Percentiles rank a stretch among this genome's conserved stretches.
Conservation (phyloP, 148 eudicot genomes). For the Silene uniflora region DNA sequence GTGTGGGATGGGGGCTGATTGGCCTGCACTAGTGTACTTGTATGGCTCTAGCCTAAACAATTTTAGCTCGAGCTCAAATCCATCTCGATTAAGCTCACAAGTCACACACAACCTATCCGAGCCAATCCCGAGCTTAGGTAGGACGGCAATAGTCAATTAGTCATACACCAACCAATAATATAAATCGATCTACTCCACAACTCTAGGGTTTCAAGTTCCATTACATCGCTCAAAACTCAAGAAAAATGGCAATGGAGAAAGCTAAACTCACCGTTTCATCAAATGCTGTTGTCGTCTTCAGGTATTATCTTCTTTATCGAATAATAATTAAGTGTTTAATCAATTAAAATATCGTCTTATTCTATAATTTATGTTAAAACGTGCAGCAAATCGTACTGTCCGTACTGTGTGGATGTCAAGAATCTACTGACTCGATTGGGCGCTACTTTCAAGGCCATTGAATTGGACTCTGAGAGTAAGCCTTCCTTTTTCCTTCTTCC, state of each 20-base stretch:
- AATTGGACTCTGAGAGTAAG: slow-evolving; percentile 47
- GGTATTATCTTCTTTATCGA: slow-evolving; percentile 23
- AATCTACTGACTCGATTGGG: slow-evolving; percentile 37
- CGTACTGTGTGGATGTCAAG: slow-evolving; percentile 40
- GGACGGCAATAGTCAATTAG: too few relatives aligned
- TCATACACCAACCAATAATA: too few relatives aligned
- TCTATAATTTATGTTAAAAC: not conserved
- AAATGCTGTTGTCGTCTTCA: slow-evolving; percentile 72
- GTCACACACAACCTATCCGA: too few relatives aligned
- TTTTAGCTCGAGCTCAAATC: too few relatives aligned
- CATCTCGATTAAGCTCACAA: too few relatives aligned
- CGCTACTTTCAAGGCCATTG: slow-evolving; percentile 44
- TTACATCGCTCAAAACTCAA: not conserved
- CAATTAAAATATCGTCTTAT: too few relatives aligned
- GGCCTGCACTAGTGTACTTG: too few relatives aligned
- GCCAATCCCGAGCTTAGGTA: too few relatives aligned
- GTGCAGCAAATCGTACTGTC: slow-evolving; percentile 63
- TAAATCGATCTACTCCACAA: not conserved
- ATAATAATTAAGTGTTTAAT: too few relatives aligned
- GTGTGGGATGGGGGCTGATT: too few relatives aligned
- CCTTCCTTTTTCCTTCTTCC: not conserved
- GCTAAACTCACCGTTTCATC: slow-evolving; percentile 59
- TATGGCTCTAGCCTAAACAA: too few relatives aligned
- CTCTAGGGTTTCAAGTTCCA: not conserved
- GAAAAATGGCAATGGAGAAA: slow-evolving; percentile 53